phyloP scores from a whole-genome alignment of 768 basidiomycete genomes.

The Naganishia kalamii region DNA sequence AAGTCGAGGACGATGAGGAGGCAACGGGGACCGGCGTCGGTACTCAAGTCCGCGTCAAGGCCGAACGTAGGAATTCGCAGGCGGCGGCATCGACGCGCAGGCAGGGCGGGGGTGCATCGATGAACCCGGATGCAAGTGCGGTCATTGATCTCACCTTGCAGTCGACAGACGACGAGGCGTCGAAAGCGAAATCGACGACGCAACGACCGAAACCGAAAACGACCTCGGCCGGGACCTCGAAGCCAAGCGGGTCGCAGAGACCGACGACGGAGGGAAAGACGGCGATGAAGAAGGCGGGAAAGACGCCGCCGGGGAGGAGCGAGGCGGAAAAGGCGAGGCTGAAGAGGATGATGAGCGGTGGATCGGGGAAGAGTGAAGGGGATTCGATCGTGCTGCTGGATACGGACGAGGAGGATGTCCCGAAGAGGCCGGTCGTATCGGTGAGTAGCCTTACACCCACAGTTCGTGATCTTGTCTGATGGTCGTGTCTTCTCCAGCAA shows the following conservation, averaged over 20 bases:
- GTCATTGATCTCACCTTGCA: neutral
- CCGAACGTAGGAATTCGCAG: neutral
- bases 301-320: neutral
- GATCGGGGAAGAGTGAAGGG: neutral
- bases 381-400: slow-evolving; percentile 8
- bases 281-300: neutral
- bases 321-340: neutral
- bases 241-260: neutral
- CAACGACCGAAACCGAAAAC: neutral
- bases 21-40: neutral
- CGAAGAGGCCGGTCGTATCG: neutral
- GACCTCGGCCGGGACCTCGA: neutral
- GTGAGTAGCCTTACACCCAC: neutral
- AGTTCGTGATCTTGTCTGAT: neutral
- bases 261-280: neutral
- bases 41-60: neutral
- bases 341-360: slow-evolving; percentile 4
- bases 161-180: slow-evolving; percentile 5
- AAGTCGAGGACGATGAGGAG: neutral
- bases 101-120: neutral
- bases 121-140: neutral
- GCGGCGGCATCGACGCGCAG: neutral
- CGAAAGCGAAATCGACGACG: too few relatives aligned
- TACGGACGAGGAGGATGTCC: neutral
- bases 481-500: neutral